Evolutionary conservation across 768 basidiomycete species (phyloP), one percentile per base, ranked within the genome.

Genomic region (Kwoniella sp.): DNA sequence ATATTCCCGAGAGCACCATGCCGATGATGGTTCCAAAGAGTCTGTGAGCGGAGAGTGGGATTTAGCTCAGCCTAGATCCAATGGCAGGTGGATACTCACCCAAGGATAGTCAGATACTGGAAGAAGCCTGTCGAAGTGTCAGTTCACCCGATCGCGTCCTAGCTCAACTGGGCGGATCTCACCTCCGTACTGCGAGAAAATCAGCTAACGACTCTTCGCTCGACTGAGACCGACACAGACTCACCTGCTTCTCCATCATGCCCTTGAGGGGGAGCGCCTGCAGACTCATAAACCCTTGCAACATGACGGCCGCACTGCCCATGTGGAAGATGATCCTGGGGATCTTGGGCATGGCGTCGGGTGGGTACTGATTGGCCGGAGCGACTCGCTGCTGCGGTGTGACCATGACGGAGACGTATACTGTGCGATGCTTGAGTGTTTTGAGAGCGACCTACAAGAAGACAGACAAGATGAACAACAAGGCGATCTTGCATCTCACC

Each of bases 41-140:
- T 2, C 73, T 77, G 57, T 20, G 3, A 45, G n/a, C n/a, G n/a
- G n/a, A n/a, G n/a, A n/a, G n/a, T n/a, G n/a, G n/a, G n/a, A n/a
- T n/a, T n/a, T n/a, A n/a, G n/a, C n/a, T n/a, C n/a, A n/a, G n/a
- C n/a, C n/a, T n/a, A n/a, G n/a, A n/a, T n/a, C n/a, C n/a, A n/a
- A n/a, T n/a, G n/a, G n/a, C n/a, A n/a, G n/a, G n/a, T n/a, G n/a
- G n/a, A n/a, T n/a, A n/a, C 79, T 17, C 55, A 83, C 87, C 85
- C 86, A 73, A 87, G 82, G 59, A 88, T 85, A 0, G 88, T 90
- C 47, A 89, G 75, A 65, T 81, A 89, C 68, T 84, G 84, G 40
- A 79, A 80, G 59, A 83, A 81, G 0, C 86, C 86, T 71, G 1
- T 12, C 17, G 7, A 19, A 7, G 34, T 19, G 25, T 41, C 39